Evolutionary conservation across 1,139 yeast species (phyloP), one percentile per base, ranked within the genome.

Genomic region (Saccharomyces hybrid): DNA sequence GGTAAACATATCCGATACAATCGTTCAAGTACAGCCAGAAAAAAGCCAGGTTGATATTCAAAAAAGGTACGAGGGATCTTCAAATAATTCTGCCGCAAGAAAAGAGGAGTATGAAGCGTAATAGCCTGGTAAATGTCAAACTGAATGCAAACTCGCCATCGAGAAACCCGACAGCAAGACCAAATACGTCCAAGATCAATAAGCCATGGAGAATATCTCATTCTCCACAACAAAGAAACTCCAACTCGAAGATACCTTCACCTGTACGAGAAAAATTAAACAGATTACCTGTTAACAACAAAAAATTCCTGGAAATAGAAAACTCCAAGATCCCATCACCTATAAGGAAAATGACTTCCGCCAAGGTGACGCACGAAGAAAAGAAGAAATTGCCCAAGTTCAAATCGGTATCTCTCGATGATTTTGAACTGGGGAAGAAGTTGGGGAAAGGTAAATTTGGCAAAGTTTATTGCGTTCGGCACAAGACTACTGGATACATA

Each of bases 371-470:
- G 5, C 44, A 38, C 25, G 44, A 38, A 11, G 23, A 20, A 20
- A 38, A 16, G 5, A 38, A 38, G 44, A 38, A 38, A 1, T 38
- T 38, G 3, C 44, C n/a, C 11, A 52, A 52, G 26, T 26, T 31
- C 6, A 58, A 59, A 50, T 25, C 48, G 2, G 9, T 66, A 48
- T 52, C 60, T n/a, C 57, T 65, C 50, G 60, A 59, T 68, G 95
- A 88, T 66, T 93, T 89, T 73, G 97, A 90, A 62, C 78, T 93
- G 49, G 99, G 99, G 11, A 80, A 86, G 54, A 84, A 87, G 55
- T 77, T 93, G 42, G 99, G 99, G 0, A 89, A 88, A 67, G 99
- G 99, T 2, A 90, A 90, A 69, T 82, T 91, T 63, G 99, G 99
- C 2, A 83, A 82, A 62, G 99, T 93, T 0, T 91, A 90, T 70